Evolutionary conservation across 345 rosid genomes (phyloP).

Genomic region (Populus tremula): DNA sequence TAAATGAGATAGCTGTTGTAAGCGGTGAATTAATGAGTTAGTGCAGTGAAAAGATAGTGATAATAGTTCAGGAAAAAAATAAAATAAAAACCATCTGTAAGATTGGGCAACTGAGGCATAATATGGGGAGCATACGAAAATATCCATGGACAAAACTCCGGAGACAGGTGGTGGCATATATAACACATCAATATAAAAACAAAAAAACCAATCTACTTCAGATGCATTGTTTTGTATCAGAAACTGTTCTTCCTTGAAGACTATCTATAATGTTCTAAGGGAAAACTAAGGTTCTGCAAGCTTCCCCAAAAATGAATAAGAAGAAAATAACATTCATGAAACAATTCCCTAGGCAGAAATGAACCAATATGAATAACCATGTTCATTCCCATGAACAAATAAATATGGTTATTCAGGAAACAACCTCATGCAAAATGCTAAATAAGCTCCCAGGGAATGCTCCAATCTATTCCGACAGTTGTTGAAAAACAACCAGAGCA

Average conservation of each 20-base stretch:
- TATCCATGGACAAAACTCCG: not conserved
- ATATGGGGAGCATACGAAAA: not conserved
- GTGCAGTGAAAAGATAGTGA: not conserved
- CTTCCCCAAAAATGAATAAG: not conserved
- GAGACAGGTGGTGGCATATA: not conserved
- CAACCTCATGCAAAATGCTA: not conserved
- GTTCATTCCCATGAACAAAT: not conserved
- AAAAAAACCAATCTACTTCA: not conserved
- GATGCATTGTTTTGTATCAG: not conserved
- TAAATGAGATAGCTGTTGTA: not conserved
- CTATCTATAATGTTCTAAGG: not conserved
- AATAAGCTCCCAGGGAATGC: not conserved
- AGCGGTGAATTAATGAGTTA: not conserved
- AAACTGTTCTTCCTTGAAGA: not conserved
- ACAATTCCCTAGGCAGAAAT: not conserved
- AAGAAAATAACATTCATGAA: not conserved
- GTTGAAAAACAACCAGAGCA: not conserved
- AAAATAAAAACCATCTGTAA: not conserved
- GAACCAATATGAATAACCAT: not conserved
- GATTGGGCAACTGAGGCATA: not conserved
- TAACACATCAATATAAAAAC: conserved; percentile 1
- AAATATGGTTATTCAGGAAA: not conserved
- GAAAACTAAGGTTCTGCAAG: not conserved
- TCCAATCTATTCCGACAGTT: not conserved
- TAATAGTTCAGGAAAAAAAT: not conserved